Conservation (phyloP, 75 land plant species). For the Gnetum montanum region DNA sequence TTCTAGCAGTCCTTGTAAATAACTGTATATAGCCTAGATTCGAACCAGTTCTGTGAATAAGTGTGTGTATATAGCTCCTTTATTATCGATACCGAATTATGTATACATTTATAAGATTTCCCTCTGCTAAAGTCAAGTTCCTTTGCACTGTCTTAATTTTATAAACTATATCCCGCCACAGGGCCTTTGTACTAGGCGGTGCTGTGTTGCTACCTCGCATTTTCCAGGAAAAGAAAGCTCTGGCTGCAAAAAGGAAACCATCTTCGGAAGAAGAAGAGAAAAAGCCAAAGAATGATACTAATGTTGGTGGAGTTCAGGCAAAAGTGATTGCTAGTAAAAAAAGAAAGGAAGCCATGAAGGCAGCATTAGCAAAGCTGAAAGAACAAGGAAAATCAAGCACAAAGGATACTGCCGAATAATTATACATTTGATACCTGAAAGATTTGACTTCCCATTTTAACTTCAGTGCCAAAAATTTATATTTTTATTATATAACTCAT, state of each 20-base stretch:
- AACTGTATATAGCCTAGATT: too few species aligned
- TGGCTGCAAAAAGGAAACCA: conserved; percentile 7
- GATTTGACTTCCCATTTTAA: too few species aligned
- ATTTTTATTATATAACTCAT: too few species aligned
- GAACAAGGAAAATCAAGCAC: conserved; percentile 4
- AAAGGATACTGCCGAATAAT: too few species aligned
- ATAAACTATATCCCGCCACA: not conserved
- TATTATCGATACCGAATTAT: too few species aligned
- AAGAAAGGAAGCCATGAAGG: conserved; percentile 9
- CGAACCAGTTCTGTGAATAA: too few species aligned
- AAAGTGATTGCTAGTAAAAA: not conserved
- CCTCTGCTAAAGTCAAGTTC: not conserved
- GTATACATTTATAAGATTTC: too few species aligned
- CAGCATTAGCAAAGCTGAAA: conserved; percentile 3
- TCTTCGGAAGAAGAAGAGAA: not conserved
- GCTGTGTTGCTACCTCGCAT: not conserved
- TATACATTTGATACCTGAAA: too few species aligned
- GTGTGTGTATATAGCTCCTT: too few species aligned
- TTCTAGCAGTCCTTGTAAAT: too few species aligned
- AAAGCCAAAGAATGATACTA: conserved; percentile 3
- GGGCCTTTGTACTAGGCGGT: not conserved
- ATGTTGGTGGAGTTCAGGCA: not conserved
- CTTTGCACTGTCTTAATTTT: not conserved
- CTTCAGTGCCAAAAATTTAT: too few species aligned
- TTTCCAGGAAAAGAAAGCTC: conserved; percentile 1